Percentiles rank a stretch among this genome's conserved stretches.
These are phyloP conservation scores for Stenogyne calaminthoides DNA, from an alignment of 305 asterid genomes.

Conservation along the genomic window DNA sequence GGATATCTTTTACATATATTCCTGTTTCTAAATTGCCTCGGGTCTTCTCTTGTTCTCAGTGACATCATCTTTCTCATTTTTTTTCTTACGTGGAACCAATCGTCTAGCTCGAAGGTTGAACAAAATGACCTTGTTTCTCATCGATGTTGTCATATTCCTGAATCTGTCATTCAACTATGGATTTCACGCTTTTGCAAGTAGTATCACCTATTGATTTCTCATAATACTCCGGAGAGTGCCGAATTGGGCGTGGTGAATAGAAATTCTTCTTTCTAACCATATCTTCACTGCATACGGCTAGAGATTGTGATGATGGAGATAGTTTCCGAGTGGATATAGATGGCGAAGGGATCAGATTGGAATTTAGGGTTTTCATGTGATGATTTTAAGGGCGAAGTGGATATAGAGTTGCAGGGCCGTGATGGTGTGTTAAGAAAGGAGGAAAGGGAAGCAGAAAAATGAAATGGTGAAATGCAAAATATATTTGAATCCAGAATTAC, in stretches of 20 bases:
- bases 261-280: too few relatives aligned
- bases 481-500: too few relatives aligned
- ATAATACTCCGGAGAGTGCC: not conserved
- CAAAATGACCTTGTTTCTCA: not conserved
- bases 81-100: not conserved
- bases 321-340: too few relatives aligned
- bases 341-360: not conserved
- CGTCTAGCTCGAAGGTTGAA: not conserved
- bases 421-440: not conserved
- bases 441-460: not conserved
- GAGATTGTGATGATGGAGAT: not conserved
- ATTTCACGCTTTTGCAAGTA: not conserved
- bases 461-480: too few relatives aligned
- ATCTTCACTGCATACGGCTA: too few relatives aligned
- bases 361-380: not conserved
- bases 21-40: too few relatives aligned
- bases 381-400: not conserved
- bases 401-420: too few relatives aligned
- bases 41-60: not conserved
- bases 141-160: not conserved
- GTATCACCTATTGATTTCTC: not conserved
- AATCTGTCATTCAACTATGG: not conserved
- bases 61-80: not conserved
- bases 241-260: too few relatives aligned
- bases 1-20: not conserved